Conservation (phyloP, 208 protist genomes). For the Leishmania guyanensis region DNA sequence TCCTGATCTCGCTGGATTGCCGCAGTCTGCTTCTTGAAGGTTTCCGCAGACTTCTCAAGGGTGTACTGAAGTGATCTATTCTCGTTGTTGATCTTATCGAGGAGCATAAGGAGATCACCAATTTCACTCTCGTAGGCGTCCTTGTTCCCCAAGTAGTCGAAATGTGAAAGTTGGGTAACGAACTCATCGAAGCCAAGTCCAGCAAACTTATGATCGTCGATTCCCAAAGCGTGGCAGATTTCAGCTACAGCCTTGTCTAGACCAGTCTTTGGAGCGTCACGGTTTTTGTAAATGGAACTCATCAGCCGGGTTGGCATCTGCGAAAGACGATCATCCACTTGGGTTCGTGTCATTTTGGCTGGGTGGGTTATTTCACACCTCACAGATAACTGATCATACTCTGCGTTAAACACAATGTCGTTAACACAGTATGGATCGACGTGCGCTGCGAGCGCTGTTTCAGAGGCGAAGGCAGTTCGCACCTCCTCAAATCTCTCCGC, state of each 20-base stretch:
- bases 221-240: conserved; percentile 44
- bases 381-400: conserved; percentile 18
- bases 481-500: conserved; percentile 45
- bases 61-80: conserved; percentile 58
- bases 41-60: conserved; percentile 58
- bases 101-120: conserved; percentile 58
- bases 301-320: conserved; percentile 46
- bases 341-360: conserved; percentile 17
- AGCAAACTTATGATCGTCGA: conserved; percentile 39
- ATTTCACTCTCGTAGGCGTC: conserved; percentile 68
- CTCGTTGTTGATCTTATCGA: conserved; percentile 61
- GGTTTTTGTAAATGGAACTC: conserved; percentile 34
- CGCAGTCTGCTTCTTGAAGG: conserved; percentile 54
- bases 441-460: conserved; percentile 43
- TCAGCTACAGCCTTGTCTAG: conserved; percentile 51
- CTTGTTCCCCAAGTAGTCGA: conserved; percentile 48
- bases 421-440: conserved; percentile 37
- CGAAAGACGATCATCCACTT: conserved; percentile 34
- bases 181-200: conserved; percentile 48
- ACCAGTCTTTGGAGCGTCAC: conserved; percentile 41
- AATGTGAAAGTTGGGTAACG: conserved; percentile 38
- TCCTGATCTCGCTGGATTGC: conserved; percentile 50
- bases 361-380: conserved; percentile 50
- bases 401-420: conserved; percentile 30
- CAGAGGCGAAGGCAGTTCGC: conserved; percentile 34